A percentile compares a stretch with the other conserved stretches of the same genome.
These are phyloP conservation scores for Gossypioides kirkii DNA, from an alignment of 345 rosid genomes.

Conservation along the genomic window DNA sequence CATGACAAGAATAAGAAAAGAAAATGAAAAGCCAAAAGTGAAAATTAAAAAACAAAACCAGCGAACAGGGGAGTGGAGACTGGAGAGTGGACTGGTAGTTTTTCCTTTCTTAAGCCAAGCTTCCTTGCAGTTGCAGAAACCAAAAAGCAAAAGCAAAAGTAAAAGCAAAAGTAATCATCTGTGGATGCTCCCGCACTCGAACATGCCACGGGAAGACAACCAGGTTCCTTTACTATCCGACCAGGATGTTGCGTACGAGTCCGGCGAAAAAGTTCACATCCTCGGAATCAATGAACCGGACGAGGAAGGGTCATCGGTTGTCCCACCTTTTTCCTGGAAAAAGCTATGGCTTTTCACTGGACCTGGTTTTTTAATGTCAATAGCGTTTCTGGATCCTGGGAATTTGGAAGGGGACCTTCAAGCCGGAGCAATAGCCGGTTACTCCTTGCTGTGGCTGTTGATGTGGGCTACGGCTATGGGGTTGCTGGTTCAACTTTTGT, in stretches of 20 bases:
- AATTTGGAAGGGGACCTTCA: constrained; percentile 95
- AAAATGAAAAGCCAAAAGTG: too few species aligned
- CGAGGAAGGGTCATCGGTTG: constrained; percentile 13
- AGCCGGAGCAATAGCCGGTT: constrained; percentile 92
- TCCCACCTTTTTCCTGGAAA: constrained; percentile 86
- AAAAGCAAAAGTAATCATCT: background rate
- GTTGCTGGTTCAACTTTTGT: constrained; percentile 71
- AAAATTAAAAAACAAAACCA: too few species aligned
- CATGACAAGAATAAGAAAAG: too few species aligned
- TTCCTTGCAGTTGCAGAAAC: too few species aligned
- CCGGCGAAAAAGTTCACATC: constrained; percentile 70
- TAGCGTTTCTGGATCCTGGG: constrained; percentile 93
- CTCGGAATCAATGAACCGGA: constrained; percentile 38
- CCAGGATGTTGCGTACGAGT: constrained; percentile 56
- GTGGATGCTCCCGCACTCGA: background rate
- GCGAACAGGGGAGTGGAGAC: too few species aligned
- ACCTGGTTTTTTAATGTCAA: constrained; percentile 91
- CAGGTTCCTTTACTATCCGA: constrained; percentile 28
- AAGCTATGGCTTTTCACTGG: constrained; percentile 93
- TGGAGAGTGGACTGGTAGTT: too few species aligned
- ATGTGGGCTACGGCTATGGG: constrained; percentile 98
- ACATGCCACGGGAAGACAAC: constrained; percentile 24
- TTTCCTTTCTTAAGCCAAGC: too few species aligned
- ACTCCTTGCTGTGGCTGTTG: constrained; percentile 81
- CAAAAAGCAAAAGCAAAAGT: too few species aligned